Base-by-base conservation (phyloP, 169 alveolate genomes). In the Cyclospora cayetanensis region DNA sequence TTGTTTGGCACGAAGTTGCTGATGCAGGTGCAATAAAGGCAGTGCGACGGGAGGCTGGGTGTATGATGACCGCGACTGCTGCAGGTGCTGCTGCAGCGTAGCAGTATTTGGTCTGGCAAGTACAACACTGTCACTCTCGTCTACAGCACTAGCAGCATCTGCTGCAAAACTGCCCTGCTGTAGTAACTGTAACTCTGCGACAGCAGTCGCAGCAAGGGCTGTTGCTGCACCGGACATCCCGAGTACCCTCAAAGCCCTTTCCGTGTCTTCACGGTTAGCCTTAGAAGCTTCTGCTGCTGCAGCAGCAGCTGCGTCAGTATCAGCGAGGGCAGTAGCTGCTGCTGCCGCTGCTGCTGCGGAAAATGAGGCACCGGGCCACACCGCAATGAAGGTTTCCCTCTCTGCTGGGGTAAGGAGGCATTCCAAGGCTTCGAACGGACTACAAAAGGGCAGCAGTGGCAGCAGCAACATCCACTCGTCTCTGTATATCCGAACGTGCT, bases 391-490 rank as follows among this genome's bases (percentile, higher is more conserved):
- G 11, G 77, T 42, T 29, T 7, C 15, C 35, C 77, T 65, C 1
- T 65, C 77, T 4, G 37, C 4, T 29, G 77, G 18, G 37, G 77
- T 65, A 0, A 65, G 77, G 27, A n/a, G 37, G 31, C 77, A n/a
- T 42, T 65, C 77, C 77, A 65, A 5, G 5, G 37, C 77, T 25
- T 65, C 77, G 15, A 25, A 65, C 43, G 77, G 77, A 20, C 77
- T 29, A 42, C 77, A 65, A 34, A 65, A 65, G 7, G 77, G 77
- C 77, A 65, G 77, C 42, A 65, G 77, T 42, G 77, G 77, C 77
- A 65, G 77, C 77, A 65, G 77, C 77, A 65, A 42, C 77, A 65
- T 15, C 77, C 77, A 65, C 77, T 65, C 77, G 22, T 65, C 43
- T 65, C 77, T 65, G 35, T 65, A 65, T 42, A 65, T 42, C 37